These are phyloP conservation scores for Sequoia sempervirens DNA, from an alignment of 75 land plant species.

Conservation along the genomic window DNA sequence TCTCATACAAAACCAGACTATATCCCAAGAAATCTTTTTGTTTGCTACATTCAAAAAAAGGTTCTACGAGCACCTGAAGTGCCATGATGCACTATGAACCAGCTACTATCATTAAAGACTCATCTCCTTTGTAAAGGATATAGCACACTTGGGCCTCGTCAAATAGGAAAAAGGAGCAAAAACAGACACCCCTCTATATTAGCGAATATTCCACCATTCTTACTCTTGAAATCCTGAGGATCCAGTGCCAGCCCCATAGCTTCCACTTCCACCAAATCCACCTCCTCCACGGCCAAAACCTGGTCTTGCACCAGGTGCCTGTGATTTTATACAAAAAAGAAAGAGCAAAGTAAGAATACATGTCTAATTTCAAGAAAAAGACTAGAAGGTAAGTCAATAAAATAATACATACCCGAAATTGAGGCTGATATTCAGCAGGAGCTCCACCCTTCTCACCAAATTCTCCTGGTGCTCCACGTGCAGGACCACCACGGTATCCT, in stretches of 20 bases:
- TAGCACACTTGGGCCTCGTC: background rate
- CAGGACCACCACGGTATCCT: slow-evolving; percentile 86
- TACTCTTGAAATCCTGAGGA: slow-evolving; percentile 9
- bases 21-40: background rate
- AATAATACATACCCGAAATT: slow-evolving; percentile 57
- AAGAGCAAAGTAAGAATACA: background rate
- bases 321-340: background rate
- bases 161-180: background rate
- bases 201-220: background rate
- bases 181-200: background rate
- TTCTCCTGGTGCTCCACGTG: slow-evolving; percentile 52
- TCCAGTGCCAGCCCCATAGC: slow-evolving; percentile 28
- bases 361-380: background rate
- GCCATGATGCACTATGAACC: background rate
- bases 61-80: background rate
- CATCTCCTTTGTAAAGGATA: background rate
- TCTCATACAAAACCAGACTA: background rate
- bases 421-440: slow-evolving; percentile 83
- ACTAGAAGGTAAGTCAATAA: background rate
- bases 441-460: slow-evolving; percentile 90
- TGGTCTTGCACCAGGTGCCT: slow-evolving; percentile 47
- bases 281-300: slow-evolving; percentile 58
- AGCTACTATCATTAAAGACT: background rate
- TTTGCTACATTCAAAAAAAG: background rate
- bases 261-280: slow-evolving; percentile 31